Evolutionary conservation across 2,329 filamentous ascomycete species (phyloP).

Genomic region (Microcyclosporella mali): DNA sequence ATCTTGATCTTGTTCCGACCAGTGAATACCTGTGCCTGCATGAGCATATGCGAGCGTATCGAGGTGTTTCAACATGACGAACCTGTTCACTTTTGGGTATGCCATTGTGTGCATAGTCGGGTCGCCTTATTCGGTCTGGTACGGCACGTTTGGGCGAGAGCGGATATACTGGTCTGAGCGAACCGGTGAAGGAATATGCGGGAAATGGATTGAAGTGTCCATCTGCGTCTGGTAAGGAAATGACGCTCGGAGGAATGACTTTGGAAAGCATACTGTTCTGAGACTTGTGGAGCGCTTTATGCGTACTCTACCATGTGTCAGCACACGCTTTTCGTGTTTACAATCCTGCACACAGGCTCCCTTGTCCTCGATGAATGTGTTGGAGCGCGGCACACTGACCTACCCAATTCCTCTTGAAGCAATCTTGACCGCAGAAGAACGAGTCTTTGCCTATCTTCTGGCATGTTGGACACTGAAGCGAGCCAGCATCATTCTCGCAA

Average conservation of each 20-base stretch:
- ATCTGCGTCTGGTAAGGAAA: slow-evolving; percentile 83
- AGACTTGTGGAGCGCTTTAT: slow-evolving; percentile 80
- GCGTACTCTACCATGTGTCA: slow-evolving; percentile 55
- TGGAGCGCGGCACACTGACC: slow-evolving; percentile 23
- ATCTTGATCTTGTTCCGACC: slow-evolving; percentile 77
- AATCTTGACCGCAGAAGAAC: slow-evolving; percentile 97
- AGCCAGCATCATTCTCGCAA: slow-evolving; percentile 79
- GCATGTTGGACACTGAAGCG: slow-evolving; percentile 90
- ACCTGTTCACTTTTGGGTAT: slow-evolving; percentile 65
- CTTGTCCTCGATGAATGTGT: neutral
- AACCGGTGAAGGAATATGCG: slow-evolving; percentile 72
- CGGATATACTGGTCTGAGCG: slow-evolving; percentile 66
- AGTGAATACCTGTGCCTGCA: slow-evolving; percentile 37
- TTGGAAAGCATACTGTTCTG: slow-evolving; percentile 65
- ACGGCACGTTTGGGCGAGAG: slow-evolving; percentile 66
- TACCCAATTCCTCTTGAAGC: slow-evolving; percentile 99
- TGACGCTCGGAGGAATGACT: slow-evolving; percentile 69
- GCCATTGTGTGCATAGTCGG: slow-evolving; percentile 83
- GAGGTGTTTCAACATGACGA: slow-evolving; percentile 32
- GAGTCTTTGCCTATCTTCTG: slow-evolving; percentile 84
- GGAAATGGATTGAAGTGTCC: slow-evolving; percentile 91
- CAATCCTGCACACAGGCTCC: slow-evolving; percentile 13
- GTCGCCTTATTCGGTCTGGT: slow-evolving; percentile 72
- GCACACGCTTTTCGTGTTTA: slow-evolving; percentile 3
- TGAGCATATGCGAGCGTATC: slow-evolving; percentile 4